phyloP scores from a whole-genome alignment of 2,329 filamentous ascomycete species.

The Cladophialophora chaetospira region DNA sequence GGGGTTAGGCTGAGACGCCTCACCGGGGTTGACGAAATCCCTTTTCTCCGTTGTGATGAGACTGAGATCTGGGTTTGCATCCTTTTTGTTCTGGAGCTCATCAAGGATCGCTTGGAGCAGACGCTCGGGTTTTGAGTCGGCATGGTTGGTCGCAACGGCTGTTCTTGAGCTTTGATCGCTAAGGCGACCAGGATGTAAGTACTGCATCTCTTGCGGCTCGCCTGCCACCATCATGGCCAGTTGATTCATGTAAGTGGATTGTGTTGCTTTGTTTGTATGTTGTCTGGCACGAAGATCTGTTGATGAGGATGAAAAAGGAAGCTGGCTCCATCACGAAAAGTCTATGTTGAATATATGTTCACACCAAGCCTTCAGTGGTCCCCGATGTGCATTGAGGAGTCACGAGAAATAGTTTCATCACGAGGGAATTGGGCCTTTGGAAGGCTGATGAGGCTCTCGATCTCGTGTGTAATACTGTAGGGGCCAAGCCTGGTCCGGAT shows the following conservation, averaged over 20 bases:
- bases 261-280: background rate
- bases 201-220: background rate
- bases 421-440: background rate
- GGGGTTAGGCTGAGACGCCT: background rate
- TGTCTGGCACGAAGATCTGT: too few relatives aligned
- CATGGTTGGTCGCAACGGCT: background rate
- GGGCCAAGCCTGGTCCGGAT: background rate
- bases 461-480: background rate
- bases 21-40: background rate
- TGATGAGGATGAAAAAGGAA: too few relatives aligned
- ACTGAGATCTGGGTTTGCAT: background rate
- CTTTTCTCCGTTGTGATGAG: background rate
- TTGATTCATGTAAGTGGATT: background rate
- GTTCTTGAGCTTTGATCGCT: background rate
- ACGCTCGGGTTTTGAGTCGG: background rate
- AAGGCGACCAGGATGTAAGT: background rate
- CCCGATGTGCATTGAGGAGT: background rate
- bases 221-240: background rate
- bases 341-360: background rate
- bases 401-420: background rate
- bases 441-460: constrained; percentile 4
- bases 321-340: background rate
- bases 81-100: background rate
- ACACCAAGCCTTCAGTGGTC: background rate
- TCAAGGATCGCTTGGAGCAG: constrained; percentile 4